Base-by-base conservation (phyloP, 441 rosid species). In the Mallotus japonicus region DNA sequence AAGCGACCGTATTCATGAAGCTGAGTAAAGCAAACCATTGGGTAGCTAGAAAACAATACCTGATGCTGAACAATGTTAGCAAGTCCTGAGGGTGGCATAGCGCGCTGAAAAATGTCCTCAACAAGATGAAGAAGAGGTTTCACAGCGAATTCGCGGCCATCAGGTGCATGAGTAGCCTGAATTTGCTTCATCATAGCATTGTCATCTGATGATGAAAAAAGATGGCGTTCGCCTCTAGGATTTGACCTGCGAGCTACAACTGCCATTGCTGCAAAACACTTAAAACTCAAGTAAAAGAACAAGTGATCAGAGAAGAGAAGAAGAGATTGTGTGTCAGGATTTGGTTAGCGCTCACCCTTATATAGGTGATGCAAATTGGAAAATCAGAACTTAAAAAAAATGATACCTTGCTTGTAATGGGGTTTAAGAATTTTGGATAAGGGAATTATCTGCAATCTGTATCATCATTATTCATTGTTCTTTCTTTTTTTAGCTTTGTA, bases 131-230 rank as follows among this genome's bases (percentile, higher is more conserved):
- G 89, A 75, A 89, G 67, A 44, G 87, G 83, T 55, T 69, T 80
- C 24, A 85, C 85, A 32, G 63, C 66, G 34, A 89, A 65, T 32
- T 83, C 89, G 6, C 85, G 75, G 67, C 83, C 91, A 73, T 83
- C 89, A 6, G 92, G 90, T 32, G 85, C 79, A 76, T 89, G 92
- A 42, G 88, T 88, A 72, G 85, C 82, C 78, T 73, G 77, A 54
- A 89, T 75, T 75, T 88, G 88, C 81, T 74, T 91, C 84, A 82
- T 58, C 85, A 88, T 85, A 11, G 74, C 86, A 56, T 53, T 78
- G 78, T 88, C 94, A 64, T 88, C 94, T 0, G 94, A 83, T 19
- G 90, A 49, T 2, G 90, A 51, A 75, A 88, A 80, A 79, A 81
- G 66, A 20, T 59, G 78, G 55, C 85, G 85, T 1, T 84, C 85